Conservation (phyloP, 495 filamentous ascomycete genomes). For the Penicillium turbatum region DNA sequence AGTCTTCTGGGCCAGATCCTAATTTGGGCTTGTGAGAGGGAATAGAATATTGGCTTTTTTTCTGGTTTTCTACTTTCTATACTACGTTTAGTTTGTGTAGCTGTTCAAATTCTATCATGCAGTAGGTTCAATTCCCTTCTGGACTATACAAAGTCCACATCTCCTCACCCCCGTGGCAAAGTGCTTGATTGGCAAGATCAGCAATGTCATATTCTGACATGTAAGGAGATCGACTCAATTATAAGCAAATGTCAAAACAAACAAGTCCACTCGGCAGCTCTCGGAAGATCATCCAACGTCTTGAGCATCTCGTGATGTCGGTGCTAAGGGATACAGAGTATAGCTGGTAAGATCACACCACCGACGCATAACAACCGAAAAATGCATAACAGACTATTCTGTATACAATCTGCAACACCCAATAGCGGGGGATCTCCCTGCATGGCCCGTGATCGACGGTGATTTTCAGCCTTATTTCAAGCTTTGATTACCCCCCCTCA, state of each 20-base stretch:
- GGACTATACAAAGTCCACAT: background rate
- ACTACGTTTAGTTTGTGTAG: background rate
- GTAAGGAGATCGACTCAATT: background rate
- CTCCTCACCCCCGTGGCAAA: background rate
- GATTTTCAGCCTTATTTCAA: slow-evolving; percentile 14
- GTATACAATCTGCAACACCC: slow-evolving; percentile 2
- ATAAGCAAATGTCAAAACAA: background rate
- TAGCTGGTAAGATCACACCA: slow-evolving; percentile 10
- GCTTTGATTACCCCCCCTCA: background rate
- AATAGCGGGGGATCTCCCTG: slow-evolving; percentile 20
- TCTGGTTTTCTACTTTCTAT: background rate
- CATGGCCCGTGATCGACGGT: slow-evolving; percentile 19
- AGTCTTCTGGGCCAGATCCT: background rate
- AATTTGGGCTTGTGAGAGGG: background rate
- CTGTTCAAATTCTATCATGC: background rate
- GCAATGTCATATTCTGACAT: background rate
- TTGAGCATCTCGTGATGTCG: background rate
- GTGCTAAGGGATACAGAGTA: background rate
- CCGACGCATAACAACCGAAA: background rate
- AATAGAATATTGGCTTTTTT: background rate
- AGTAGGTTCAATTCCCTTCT: background rate
- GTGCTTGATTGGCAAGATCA: background rate
- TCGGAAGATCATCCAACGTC: slow-evolving; percentile 5
- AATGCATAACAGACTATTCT: background rate
- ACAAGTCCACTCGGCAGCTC: slow-evolving; percentile 6